Percentiles rank a stretch among this genome's conserved stretches.
phyloP scores from a whole-genome alignment of 345 rosid genomes.

The Diplotaxis tenuifolia region DNA sequence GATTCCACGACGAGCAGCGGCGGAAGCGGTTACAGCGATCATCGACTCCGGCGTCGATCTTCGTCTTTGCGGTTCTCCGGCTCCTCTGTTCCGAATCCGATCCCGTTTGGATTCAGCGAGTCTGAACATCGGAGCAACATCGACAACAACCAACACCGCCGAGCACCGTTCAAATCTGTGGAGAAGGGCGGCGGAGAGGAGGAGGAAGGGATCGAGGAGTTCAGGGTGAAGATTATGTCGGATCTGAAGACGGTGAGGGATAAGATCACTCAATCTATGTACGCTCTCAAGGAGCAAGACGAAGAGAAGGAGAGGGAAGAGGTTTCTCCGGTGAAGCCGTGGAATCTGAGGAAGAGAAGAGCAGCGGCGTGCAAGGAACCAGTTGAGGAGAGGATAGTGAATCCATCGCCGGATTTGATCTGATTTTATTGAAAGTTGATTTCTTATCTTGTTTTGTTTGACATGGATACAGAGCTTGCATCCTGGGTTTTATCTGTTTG shows the following conservation, averaged over 20 bases:
- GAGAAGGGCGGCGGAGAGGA: conserved; percentile 46
- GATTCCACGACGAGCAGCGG: conserved; percentile 24
- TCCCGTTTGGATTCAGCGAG: conserved; percentile 16
- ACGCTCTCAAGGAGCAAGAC: conserved; percentile 32
- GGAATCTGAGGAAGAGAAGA: conserved; percentile 84
- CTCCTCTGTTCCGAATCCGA: conserved; percentile 10
- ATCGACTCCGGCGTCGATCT: conserved; percentile 42
- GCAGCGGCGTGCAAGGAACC: conserved; percentile 67
- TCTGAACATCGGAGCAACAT: not conserved
- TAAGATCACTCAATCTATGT: conserved; percentile 45
- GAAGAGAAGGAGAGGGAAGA: conserved; percentile 41
- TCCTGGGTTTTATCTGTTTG: conserved; percentile 80
- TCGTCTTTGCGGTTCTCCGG: conserved; percentile 36
- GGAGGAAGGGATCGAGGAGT: conserved; percentile 73
- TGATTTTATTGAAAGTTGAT: not conserved
- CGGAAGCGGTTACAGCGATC: conserved; percentile 29
- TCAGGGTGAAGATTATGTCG: conserved; percentile 57
- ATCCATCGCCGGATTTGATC: conserved; percentile 34
- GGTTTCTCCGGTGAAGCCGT: conserved; percentile 48
- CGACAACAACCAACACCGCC: conserved; percentile 7
- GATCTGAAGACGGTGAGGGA: conserved; percentile 55
- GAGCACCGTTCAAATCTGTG: conserved; percentile 18
- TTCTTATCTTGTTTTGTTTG: not conserved
- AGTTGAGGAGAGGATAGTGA: conserved; percentile 38
- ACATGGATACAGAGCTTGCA: conserved; percentile 49